Evolutionary conservation across 2,329 filamentous ascomycete genomes (phyloP).

Genomic region (Neonectria coccinea): DNA sequence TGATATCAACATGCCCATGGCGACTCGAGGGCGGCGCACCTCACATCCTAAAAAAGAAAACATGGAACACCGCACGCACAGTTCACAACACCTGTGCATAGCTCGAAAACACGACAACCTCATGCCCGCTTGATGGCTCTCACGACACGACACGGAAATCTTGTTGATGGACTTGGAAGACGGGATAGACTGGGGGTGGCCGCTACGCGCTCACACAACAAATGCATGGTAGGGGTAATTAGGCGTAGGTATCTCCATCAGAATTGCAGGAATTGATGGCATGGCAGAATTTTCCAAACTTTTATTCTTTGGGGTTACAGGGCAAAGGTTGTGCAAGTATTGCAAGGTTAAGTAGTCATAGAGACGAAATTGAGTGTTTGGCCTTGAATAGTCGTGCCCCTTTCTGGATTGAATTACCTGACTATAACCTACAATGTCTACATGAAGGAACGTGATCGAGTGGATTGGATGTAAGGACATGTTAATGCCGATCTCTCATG

Average conservation of each 20-base stretch:
- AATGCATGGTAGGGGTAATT: constrained; percentile 43
- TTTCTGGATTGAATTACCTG: background rate
- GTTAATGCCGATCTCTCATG: background rate
- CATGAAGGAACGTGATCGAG: background rate
- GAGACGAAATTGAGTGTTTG: constrained; percentile 45
- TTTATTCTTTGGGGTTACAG: constrained; percentile 24
- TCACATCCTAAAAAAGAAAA: background rate
- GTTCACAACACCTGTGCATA: constrained; percentile 19
- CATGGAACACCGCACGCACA: constrained; percentile 19
- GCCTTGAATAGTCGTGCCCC: background rate
- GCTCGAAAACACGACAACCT: constrained; percentile 32
- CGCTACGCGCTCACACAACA: constrained; percentile 32
- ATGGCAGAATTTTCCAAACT: constrained; percentile 30
- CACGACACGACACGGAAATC: constrained; percentile 41
- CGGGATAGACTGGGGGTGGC: constrained; percentile 43
- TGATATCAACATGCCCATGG: background rate
- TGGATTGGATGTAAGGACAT: background rate
- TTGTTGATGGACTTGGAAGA: constrained; percentile 37
- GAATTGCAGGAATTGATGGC: constrained; percentile 35
- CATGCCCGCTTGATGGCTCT: constrained; percentile 38
- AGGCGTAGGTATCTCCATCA: constrained; percentile 41
- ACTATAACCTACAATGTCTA: background rate
- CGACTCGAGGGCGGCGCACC: constrained; percentile 2
- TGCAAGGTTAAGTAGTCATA: constrained; percentile 39
- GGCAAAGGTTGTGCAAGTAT: constrained; percentile 31